Evolutionary conservation across 129 eudicot genomes (phyloP), one percentile per base, ranked within the genome.

Genomic region (Heracleum sosnowskyi): DNA sequence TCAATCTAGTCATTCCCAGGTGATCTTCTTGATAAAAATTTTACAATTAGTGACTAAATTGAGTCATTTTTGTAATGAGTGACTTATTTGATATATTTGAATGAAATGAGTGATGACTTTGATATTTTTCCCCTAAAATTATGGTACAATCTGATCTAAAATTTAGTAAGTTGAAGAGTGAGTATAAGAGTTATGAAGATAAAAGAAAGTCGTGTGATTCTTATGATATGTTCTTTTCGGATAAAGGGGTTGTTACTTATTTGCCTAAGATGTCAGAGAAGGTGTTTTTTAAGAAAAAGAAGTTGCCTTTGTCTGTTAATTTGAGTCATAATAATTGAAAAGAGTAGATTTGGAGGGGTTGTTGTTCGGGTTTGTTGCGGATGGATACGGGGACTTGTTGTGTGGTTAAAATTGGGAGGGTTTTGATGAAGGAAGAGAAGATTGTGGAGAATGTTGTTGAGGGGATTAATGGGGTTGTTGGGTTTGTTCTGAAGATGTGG

Each of bases 191-290:
- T 0, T 86, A 80, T 77, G 97, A 95, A 73, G 83, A 88, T 0
- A 92, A 87, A 39, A 45, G 99, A 37, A 92, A 92, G 91, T 78
- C 92, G 0, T 95, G 99, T 55, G 91, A 87, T 69, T 77, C 85
- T 5, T 95, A 86, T 79, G 99, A 95, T 47, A 24, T 90, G 86
- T 95, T 95, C 47, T 86, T 95, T 55, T 97, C 91, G 40, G 99
- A 95, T 62, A 92, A 85, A 77, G 77, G 97, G 87, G 78, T 92
- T 1, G 76, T 92, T 2, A 92, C 88, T 11, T 64, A 92, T 68
- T 77, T 96, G 41, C 96, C 96, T 20, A 92, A 86, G 82, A 34
- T 87, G 64, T 35, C 90, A 39, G 97, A 97, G 15, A 91, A 87
- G 71, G 68, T 76, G 40, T 96, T 96, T 69, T 87, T 87, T 24